Percentiles rank a stretch among this genome's conserved stretches.
These are phyloP conservation scores for Fusarium palustre DNA, from an alignment of 2,329 filamentous ascomycete species.

Conservation along the genomic window DNA sequence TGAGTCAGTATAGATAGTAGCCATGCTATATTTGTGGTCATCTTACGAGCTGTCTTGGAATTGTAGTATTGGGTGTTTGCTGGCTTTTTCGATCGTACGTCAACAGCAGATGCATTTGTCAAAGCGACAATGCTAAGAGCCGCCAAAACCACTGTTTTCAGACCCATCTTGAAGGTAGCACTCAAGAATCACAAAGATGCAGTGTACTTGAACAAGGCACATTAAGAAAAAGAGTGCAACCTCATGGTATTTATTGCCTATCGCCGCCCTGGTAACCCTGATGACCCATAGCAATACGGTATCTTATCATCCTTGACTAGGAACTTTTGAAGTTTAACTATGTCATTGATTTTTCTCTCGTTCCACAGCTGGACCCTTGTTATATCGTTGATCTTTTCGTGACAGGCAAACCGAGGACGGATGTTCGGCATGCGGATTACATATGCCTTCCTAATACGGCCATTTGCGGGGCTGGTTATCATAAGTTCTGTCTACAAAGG, in stretches of 20 bases:
- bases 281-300: background rate
- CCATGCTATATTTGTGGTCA: accelerated
- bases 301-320: background rate
- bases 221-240: background rate
- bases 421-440: constrained; percentile 31
- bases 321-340: constrained; percentile 13
- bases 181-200: background rate
- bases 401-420: constrained; percentile 15
- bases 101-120: constrained; percentile 8
- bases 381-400: background rate
- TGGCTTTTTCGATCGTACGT: constrained; percentile 3
- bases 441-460: constrained; percentile 33
- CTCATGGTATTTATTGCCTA: constrained; percentile 2
- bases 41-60: constrained; percentile 14
- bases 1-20: accelerated
- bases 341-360: background rate
- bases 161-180: background rate
- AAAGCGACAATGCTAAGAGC: constrained; percentile 6
- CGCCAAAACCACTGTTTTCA: constrained; percentile 5
- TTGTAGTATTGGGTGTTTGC: constrained; percentile 19
- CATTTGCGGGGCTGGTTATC: constrained; percentile 22
- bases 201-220: background rate
- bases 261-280: background rate
- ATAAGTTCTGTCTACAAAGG: constrained; percentile 1
- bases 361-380: background rate